Conservation (phyloP, 441 rosid species). For the Erodium texanum region DNA sequence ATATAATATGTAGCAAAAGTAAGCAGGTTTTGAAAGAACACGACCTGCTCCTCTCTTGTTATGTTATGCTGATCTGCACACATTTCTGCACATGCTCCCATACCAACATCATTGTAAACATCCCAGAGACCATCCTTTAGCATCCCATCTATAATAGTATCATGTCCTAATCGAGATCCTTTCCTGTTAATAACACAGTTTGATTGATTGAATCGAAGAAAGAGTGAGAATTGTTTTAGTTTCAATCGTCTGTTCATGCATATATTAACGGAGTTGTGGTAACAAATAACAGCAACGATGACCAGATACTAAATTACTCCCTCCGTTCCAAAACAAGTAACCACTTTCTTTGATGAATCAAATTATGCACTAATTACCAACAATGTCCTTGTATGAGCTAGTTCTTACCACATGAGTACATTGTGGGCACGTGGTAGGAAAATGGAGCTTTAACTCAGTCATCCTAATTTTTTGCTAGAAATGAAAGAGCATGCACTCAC, state of each 20-base stretch:
- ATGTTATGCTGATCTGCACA: slow-evolving; percentile 65
- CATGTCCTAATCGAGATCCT: slow-evolving; percentile 82
- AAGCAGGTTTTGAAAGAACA: background rate
- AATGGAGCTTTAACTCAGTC: no score
- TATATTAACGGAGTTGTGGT: background rate
- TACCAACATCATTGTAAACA: slow-evolving; percentile 80
- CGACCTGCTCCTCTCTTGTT: slow-evolving; percentile 75
- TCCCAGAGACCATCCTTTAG: slow-evolving; percentile 96
- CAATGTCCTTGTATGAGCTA: no score
- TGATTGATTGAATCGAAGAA: background rate
- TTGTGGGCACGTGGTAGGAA: no score
- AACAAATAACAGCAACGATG: background rate
- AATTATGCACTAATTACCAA: background rate
- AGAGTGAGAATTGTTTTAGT: no score
- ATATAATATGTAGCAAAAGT: background rate
- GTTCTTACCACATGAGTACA: no score
- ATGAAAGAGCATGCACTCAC: no score
- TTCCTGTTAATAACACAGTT: slow-evolving; percentile 38
- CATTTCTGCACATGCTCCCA: slow-evolving; percentile 89
- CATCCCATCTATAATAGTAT: slow-evolving; percentile 76
- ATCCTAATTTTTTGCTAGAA: no score
- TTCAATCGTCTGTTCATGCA: background rate
- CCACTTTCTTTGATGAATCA: background rate
- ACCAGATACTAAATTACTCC: background rate
- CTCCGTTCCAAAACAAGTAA: background rate